Base-by-base conservation (phyloP, 2,329 filamentous ascomycete genomes). In the Neofusicoccum sp. region DNA sequence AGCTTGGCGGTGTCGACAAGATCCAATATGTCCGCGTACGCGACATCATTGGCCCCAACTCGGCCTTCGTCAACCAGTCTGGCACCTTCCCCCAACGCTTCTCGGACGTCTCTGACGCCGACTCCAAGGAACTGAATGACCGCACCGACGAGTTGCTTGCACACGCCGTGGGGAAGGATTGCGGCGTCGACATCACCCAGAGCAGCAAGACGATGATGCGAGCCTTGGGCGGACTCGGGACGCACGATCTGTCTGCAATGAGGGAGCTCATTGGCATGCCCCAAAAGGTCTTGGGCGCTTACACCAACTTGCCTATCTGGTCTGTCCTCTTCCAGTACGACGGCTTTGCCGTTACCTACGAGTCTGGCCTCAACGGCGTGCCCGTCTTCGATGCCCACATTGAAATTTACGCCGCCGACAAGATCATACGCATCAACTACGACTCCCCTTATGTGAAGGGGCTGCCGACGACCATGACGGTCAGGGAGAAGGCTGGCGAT, bases 401-500 rank as follows among this genome's bases (percentile, higher is more conserved):
- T 30, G 63, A 60, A 33, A 40, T 64, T 24, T 63, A 61, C 45
- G 12, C 14, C 9, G 36, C 54, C 16, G 44, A 61, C n/a, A 64
- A 64, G 30, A 61, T 58, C 9, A 57, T 64, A 9, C 31, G 40
- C 4, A 43, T 64, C 8, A 31, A 63, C n/a, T 64, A 63, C 31
- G 48, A 60, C 24, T 57, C 63, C 3, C 63, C 63, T 6, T 64
- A 63, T 38, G 61, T 63, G 14, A 64, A 64, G 41, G 61, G 63
- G 6, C 51, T 64, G 24, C 63, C 63, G 6, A 57, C 60, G 12
- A 63, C 58, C 31, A 51, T 72, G 4, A 65, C 70, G 7, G 69
- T 77, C 8, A 70, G 76, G 44, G 70, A 74, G 53, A 63, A 65
- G 9, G 72, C 70, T 24, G 64, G 65, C 6, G 57, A 66, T 60